Evolutionary conservation across 768 basidiomycete genomes (phyloP), one percentile per base, ranked within the genome.

Genomic region (Leucocoprinus leucothites): DNA sequence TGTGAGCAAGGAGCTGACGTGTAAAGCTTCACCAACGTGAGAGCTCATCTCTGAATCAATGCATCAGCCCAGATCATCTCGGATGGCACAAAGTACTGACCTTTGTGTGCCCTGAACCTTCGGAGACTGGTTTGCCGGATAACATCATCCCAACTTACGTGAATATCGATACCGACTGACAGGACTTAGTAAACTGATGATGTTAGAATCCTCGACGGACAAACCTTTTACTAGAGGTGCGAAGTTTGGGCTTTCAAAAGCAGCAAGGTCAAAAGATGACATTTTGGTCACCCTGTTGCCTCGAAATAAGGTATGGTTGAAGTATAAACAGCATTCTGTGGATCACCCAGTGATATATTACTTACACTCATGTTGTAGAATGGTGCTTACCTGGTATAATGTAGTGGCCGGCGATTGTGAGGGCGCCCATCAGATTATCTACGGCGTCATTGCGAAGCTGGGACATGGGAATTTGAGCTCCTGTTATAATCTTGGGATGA

Each of bases 391-490:
- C 94, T 65, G 95, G 94, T 51, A 98, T 94, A 58, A 89, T 89
- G 64, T 85, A 95, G 63, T 91, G 87, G 1, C 95, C 94, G 14
- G 94, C 94, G 49, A 96, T 87, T 14, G 87, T 85, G 31, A 98
- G 73, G 2, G 92, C 89, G 7, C 92, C 94, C 66, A 97, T 84
- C 9, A 97, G 73, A 66, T 97, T 98, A 61, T 96, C 95, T 4
- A 94, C 85, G 7, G 94, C 93, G 67, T 98, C 94, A 62, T 95
- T 97, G n/a, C 93, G 82, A 44, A 95, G 74, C 64, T 94, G 89
- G 1, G 90, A 93, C 31, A 94, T 74, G 13, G 95, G 92, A 34
- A 98, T 96, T 72, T 97, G 95, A 0, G 94, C 93, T 11, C 94
- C 95, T 1, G 92, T 96, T 26, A 95, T 61, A 56, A 96, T 92